Base-by-base conservation (phyloP, 202 grass and related monocot genomes). In the Hordeum pubiflorum region DNA sequence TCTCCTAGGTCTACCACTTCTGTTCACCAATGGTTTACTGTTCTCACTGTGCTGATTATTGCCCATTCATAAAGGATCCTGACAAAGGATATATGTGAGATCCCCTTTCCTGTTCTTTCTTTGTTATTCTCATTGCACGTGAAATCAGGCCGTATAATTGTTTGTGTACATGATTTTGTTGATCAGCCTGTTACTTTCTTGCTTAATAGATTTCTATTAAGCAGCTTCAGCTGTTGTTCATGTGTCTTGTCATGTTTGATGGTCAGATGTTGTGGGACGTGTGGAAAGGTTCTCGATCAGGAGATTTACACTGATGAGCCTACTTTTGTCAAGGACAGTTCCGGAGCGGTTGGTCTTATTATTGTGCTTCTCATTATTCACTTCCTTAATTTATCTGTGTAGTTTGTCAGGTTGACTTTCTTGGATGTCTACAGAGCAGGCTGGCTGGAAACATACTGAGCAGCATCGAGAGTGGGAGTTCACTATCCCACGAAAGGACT, bases 261-360 rank as follows among this genome's bases (percentile, higher is more conserved):
- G 50, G 58, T 82, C 87, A 94, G 94, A 65, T 92, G 89, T 32
- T 94, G 94, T 77, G 83, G 68, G 41, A 44, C 43, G 1, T 97
- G 94, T n/a, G 94, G 91, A 17, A 97, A 89, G 86, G 86, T 97
- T 82, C 63, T 97, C 66, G 94, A 97, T 79, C 65, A 97, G 62
- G 91, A 97, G 13, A 74, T 97, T 38, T 97, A 83, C 58, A 78
- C 79, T 5, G 83, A 71, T 24, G 86, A 89, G 57, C 91, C 89
- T 37, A 87, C 21, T 32, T 94, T 97, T 62, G 12, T 81, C 7
- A 94, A 92, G 68, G 87, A 92, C 33, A 11, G 11, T 13, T 52
- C 86, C 24, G 94, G 94, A 10, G 71, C 87, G 81, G 91, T 90
- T 86, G 67, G 59, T 81, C 62, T 65, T 86, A 33, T 32, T 63